phyloP scores from a whole-genome alignment of 345 rosid genomes.

The Brassica rapa region DNA sequence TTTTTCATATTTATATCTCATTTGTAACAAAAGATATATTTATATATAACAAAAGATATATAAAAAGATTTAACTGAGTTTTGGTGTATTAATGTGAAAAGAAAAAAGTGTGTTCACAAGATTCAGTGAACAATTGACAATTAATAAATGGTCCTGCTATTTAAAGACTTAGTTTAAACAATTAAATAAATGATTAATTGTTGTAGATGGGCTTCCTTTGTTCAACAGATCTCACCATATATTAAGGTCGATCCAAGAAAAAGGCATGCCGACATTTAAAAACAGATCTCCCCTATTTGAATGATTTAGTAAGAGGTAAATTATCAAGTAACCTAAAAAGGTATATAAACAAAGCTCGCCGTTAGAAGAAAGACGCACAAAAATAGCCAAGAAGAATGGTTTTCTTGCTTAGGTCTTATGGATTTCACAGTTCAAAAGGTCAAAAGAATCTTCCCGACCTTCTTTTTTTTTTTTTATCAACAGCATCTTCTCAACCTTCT shows the following conservation, averaged over 20 bases:
- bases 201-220: neutral
- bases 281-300: neutral
- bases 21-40: too few relatives aligned
- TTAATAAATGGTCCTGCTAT: neutral
- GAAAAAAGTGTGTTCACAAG: neutral
- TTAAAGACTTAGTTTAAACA: neutral
- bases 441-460: too few relatives aligned
- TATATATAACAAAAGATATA: too few relatives aligned
- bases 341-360: too few relatives aligned
- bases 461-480: too few relatives aligned
- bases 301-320: neutral
- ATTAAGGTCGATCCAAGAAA: neutral
- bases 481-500: too few relatives aligned
- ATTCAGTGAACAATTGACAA: neutral
- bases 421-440: too few relatives aligned
- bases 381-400: too few relatives aligned
- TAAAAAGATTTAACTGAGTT: neutral
- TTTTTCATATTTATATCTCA: too few relatives aligned
- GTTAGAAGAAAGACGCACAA: too few relatives aligned
- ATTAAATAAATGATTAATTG: neutral
- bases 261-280: neutral
- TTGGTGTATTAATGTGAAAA: neutral
- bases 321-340: too few relatives aligned
- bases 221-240: neutral
- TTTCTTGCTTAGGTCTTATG: too few relatives aligned